Conservation (phyloP, 805 yeast genomes). For the Candida schatavii region DNA sequence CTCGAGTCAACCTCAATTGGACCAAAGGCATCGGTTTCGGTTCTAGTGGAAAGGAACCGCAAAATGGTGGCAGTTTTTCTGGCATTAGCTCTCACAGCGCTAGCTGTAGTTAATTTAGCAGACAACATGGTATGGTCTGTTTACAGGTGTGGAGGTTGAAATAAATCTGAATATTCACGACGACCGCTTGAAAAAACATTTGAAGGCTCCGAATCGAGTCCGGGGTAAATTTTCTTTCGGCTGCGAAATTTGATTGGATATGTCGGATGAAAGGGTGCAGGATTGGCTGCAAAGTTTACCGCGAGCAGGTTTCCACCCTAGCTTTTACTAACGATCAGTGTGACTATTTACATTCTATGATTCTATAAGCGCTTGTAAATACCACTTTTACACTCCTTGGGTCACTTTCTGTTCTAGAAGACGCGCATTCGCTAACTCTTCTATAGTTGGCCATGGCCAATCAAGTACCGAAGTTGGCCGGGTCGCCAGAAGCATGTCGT, state of each 20-base stretch:
- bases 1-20: conserved; percentile 32
- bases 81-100: not conserved
- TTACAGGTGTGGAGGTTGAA: not conserved
- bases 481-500: not conserved
- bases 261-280: not conserved
- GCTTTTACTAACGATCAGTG: no score
- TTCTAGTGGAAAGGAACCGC: conserved; percentile 20
- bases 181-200: no score
- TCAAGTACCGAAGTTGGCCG: not conserved
- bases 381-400: no score
- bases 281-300: conserved; percentile 1
- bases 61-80: not conserved
- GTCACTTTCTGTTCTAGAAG: no score
- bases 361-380: not conserved
- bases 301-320: no score
- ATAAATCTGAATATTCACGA: no score
- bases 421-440: conserved; percentile 10
- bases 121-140: conserved; percentile 2
- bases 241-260: no score
- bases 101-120: conserved; percentile 3
- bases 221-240: no score
- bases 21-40: conserved; percentile 39
- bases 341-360: not conserved
- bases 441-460: conserved; percentile 37
- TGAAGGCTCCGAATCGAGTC: no score